Percentiles rank a stretch among this genome's conserved stretches.
Evolutionary conservation across 176 grass and related monocot genomes (phyloP).

Genomic region (Oryza punctata): DNA sequence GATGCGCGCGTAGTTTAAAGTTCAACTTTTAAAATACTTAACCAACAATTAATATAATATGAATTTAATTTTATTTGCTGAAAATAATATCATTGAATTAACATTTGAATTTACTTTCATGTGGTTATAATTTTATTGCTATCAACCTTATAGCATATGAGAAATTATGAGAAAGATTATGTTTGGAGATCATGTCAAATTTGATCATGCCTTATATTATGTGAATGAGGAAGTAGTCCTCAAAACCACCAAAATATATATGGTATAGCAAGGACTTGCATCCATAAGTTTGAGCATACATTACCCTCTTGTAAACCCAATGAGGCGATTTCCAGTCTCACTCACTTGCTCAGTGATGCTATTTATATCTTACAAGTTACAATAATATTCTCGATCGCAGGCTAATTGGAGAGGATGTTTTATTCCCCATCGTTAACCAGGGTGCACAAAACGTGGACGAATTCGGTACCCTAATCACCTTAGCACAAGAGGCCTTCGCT

Average conservation of each 20-base stretch:
- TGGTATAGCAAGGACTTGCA: background rate
- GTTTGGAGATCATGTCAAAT: no score
- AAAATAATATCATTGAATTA: no score
- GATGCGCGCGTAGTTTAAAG: no score
- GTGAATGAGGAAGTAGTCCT: no score
- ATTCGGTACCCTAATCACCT: constrained; percentile 39
- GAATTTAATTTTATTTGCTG: no score
- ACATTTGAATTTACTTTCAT: no score
- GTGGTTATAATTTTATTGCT: no score
- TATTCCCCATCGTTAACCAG: constrained; percentile 31
- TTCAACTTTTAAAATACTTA: no score
- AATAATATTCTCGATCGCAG: background rate
- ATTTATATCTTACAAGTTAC: background rate
- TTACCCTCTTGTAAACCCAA: background rate
- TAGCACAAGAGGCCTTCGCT: background rate
- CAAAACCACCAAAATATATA: background rate
- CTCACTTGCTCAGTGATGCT: background rate
- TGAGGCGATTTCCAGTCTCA: background rate
- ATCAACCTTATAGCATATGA: no score
- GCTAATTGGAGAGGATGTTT: constrained; percentile 15
- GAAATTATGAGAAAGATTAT: no score
- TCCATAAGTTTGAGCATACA: background rate
- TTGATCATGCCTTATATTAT: no score
- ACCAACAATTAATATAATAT: no score
- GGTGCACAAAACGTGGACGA: constrained; percentile 26